Percentiles rank a stretch among this genome's conserved stretches.
These are phyloP conservation scores for Lepidium sativum DNA, from an alignment of 345 rosid genomes.

Conservation along the genomic window DNA sequence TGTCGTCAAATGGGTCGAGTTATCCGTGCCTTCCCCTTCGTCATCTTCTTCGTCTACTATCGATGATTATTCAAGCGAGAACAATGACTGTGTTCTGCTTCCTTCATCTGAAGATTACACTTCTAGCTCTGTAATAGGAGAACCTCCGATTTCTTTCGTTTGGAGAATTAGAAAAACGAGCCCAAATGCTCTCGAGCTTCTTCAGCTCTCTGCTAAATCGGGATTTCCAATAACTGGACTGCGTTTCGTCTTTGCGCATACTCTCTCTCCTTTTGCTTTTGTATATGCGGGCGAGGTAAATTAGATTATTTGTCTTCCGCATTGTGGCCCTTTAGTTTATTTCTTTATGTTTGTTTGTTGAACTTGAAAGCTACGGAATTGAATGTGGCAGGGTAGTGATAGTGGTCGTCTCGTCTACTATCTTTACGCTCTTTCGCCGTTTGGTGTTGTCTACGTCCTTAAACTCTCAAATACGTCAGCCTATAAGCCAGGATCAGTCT, in stretches of 20 bases:
- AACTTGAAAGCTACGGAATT: neutral
- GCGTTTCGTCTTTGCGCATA: constrained; percentile 49
- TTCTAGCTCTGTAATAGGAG: constrained; percentile 40
- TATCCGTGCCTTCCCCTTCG: constrained; percentile 38
- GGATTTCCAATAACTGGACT: constrained; percentile 47
- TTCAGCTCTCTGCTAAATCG: constrained; percentile 42
- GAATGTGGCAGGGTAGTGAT: constrained; percentile 30
- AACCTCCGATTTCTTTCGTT: constrained; percentile 36
- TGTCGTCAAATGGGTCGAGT: constrained; percentile 56
- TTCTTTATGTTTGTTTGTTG: neutral
- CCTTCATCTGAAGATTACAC: constrained; percentile 43
- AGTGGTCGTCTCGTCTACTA: constrained; percentile 25
- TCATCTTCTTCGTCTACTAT: neutral
- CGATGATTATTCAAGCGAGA: constrained; percentile 1
- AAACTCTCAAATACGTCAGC: constrained; percentile 35
- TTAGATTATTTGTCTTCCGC: neutral
- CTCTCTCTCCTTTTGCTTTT: constrained; percentile 67
- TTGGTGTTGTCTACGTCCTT: constrained; percentile 60
- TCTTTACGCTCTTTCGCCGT: constrained; percentile 52
- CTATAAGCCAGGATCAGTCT: constrained; percentile 35
- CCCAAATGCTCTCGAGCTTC: constrained; percentile 50
- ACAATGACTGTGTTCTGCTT: constrained; percentile 25
- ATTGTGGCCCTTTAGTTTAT: neutral
- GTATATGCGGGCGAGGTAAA: constrained; percentile 41
- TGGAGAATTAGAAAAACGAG: constrained; percentile 51